Conservation (phyloP, 129 eudicot species). For the Solidago caesia region DNA sequence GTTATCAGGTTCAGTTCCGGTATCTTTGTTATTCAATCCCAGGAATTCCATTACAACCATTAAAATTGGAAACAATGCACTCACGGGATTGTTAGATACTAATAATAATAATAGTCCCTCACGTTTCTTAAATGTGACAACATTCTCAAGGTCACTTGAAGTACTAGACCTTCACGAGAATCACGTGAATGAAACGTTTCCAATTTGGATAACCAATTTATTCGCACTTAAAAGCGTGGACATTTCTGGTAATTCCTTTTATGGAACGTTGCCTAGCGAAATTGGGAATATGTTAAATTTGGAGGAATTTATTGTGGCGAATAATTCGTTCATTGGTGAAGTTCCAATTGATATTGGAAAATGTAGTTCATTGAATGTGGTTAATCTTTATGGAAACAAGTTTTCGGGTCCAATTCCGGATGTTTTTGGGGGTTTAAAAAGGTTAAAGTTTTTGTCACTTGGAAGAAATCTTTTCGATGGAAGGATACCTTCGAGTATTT, state of each 20-base stretch:
- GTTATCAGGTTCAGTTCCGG: slow-evolving; percentile 57
- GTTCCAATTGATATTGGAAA: slow-evolving; percentile 49
- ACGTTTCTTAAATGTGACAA: slow-evolving; percentile 17
- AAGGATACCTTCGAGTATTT: slow-evolving; percentile 44
- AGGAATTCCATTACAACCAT: slow-evolving; percentile 38
- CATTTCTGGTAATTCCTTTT: slow-evolving; percentile 54
- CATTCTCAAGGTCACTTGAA: slow-evolving; percentile 36
- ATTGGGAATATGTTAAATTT: slow-evolving; percentile 43
- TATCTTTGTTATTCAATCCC: slow-evolving; percentile 35
- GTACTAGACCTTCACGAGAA: slow-evolving; percentile 64
- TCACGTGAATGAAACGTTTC: slow-evolving; percentile 51
- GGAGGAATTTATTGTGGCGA: slow-evolving; percentile 58
- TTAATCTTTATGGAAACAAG: slow-evolving; percentile 59
- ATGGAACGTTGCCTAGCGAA: slow-evolving; percentile 45
- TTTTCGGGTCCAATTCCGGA: slow-evolving; percentile 60
- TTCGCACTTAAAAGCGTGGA: slow-evolving; percentile 42
- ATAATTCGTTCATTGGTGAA: slow-evolving; percentile 53
- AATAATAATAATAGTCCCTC: no score
- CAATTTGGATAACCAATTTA: slow-evolving; percentile 50
- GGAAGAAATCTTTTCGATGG: slow-evolving; percentile 59
- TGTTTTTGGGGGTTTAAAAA: slow-evolving; percentile 37
- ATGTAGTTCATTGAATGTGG: slow-evolving; percentile 45
- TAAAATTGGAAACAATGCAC: slow-evolving; percentile 53
- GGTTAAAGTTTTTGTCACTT: slow-evolving; percentile 43
- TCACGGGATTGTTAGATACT: slow-evolving; percentile 43